Conservation (phyloP, 2,329 filamentous ascomycete species). For the Aspergillus uvarum region DNA sequence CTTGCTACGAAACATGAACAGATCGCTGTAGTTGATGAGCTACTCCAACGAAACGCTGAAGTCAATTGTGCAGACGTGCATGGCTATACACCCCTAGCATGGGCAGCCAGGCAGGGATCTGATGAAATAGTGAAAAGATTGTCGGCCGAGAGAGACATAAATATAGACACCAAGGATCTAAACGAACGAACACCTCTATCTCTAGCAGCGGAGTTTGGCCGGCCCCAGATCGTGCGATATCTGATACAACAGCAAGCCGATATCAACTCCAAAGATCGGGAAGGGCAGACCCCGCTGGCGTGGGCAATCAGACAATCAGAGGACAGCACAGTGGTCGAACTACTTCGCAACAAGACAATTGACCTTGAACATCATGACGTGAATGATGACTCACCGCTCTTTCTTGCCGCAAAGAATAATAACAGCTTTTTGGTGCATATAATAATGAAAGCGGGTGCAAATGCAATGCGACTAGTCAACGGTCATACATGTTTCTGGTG, state of each 20-base stretch:
- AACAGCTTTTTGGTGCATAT: background rate
- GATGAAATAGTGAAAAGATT: background rate
- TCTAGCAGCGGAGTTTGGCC: background rate
- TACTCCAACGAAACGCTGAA: background rate
- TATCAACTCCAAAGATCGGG: background rate
- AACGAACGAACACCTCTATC: background rate
- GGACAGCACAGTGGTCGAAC: background rate
- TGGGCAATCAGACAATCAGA: background rate
- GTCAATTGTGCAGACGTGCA: background rate
- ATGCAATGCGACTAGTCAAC: background rate
- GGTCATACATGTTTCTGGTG: background rate
- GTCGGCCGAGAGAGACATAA: background rate
- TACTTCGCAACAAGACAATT: background rate
- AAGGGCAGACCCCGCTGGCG: background rate
- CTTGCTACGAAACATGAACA: background rate
- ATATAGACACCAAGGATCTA: background rate
- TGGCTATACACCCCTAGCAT: background rate
- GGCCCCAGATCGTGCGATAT: background rate
- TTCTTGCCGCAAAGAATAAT: background rate
- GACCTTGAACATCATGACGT: background rate
- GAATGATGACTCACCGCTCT: background rate
- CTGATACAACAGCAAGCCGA: background rate
- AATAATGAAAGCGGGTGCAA: background rate
- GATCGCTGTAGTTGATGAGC: background rate
- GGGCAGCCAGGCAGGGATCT: background rate